Base-by-base conservation (phyloP, 176 grass and related monocot genomes). In the Oropetium thomaeum region DNA sequence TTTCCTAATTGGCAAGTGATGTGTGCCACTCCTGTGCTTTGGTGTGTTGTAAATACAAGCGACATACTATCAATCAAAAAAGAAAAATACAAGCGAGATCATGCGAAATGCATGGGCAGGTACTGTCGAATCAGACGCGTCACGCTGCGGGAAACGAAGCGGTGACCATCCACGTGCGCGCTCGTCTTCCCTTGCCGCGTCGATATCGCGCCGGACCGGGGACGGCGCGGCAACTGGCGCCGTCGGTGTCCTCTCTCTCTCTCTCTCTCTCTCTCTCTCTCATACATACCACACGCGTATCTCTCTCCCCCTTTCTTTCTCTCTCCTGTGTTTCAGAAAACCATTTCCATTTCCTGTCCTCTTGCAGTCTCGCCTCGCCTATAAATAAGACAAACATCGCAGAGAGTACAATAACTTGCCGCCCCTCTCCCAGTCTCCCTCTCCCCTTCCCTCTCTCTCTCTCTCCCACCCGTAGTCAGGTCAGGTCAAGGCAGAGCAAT, bases 101-200 rank as follows among this genome's bases (percentile, higher is more conserved):
- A n/a, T n/a, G n/a, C n/a, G n/a, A n/a, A n/a, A n/a, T n/a, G n/a
- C n/a, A n/a, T n/a, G n/a, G n/a, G n/a, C 25, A 3, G 6, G 52
- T 2, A 57, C 53, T 7, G 57, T 59, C 12, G 58, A 60, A 59
- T 30, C 53, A 10, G 5, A 53, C 49, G 49, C 23, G 31, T 16
- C 8, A 32, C 17, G 43, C 20, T 48, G 70, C 70, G 73, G 55
- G 26, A 61, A 58, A 9, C 14, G 55, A 63, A 45, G 32, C 29
- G 48, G 29, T 30, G 8, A 20, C 64, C 65, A 70, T 71, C 58
- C 79, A 87, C 79, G 48, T 82, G 85, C 39, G 39, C 58, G 19
- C 14, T 47, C 79, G 5, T 54, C 47, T 31, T 4, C 25, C 29
- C 12, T 13, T 48, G 58, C 23, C 72, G 73, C 58, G 73, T 87